Evolutionary conservation across 2,329 filamentous ascomycete genomes (phyloP).

Genomic region (Aureobasidium uvarum): DNA sequence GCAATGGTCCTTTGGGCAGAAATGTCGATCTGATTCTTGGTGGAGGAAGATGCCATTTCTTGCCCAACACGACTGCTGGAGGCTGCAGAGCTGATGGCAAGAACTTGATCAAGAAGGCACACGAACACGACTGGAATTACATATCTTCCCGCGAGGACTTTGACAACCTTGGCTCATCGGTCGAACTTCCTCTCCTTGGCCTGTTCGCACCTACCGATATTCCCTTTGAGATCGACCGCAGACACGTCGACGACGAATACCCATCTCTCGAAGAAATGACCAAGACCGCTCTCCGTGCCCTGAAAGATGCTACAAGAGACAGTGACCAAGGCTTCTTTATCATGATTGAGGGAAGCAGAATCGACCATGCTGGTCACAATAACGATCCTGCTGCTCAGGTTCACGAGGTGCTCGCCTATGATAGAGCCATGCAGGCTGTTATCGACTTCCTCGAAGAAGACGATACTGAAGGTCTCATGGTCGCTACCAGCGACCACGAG

Average conservation of each 20-base stretch:
- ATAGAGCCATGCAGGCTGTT: constrained; percentile 78
- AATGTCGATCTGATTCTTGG: constrained; percentile 91
- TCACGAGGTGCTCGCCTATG: constrained; percentile 92
- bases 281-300: constrained; percentile 70
- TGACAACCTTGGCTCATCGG: constrained; percentile 68
- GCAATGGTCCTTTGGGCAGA: constrained; percentile 79
- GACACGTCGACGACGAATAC: constrained; percentile 73
- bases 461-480: constrained; percentile 71
- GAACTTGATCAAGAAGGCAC: constrained; percentile 72
- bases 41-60: constrained; percentile 88
- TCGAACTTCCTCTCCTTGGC: constrained; percentile 78
- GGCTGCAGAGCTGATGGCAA: constrained; percentile 77
- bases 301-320: constrained; percentile 76
- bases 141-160: constrained; percentile 70
- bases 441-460: constrained; percentile 78
- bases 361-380: constrained; percentile 82
- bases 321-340: constrained; percentile 94
- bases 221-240: constrained; percentile 90
- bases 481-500: constrained; percentile 93
- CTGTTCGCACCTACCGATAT: constrained; percentile 81
- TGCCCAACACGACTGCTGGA: constrained; percentile 75
- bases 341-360: constrained; percentile 96
- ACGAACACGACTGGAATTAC: constrained; percentile 78
- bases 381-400: constrained; percentile 58
- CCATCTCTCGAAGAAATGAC: constrained; percentile 93